phyloP scores from a whole-genome alignment of 1,139 yeast species.

The Magnusiomyces paraingens region DNA sequence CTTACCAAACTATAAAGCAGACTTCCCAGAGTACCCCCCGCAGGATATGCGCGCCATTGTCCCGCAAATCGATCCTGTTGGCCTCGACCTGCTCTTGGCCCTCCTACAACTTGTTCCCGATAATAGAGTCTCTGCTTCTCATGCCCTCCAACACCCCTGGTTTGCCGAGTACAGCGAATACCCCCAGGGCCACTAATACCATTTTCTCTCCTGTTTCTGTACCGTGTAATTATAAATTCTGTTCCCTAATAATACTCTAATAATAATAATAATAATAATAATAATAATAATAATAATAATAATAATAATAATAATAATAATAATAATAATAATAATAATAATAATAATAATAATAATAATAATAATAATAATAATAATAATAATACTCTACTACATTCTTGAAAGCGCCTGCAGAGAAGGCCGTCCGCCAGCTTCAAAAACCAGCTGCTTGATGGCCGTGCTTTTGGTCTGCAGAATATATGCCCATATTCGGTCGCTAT shows the following conservation, averaged over 20 bases:
- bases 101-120: conserved; percentile 91
- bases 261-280: too few relatives aligned
- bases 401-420: conserved; percentile 15
- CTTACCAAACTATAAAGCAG: conserved; percentile 76
- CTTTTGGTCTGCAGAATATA: not conserved
- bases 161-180: conserved; percentile 58
- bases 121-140: conserved; percentile 81
- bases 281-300: too few relatives aligned
- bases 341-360: too few relatives aligned
- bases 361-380: too few relatives aligned
- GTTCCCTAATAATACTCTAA: too few relatives aligned
- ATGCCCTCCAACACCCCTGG: conserved; percentile 94
- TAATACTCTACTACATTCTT: too few relatives aligned
- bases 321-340: too few relatives aligned
- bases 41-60: conserved; percentile 75
- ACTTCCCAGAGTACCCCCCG: conserved; percentile 72
- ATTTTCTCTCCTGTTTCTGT: too few relatives aligned
- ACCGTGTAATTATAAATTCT: too few relatives aligned
- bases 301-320: too few relatives aligned
- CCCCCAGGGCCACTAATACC: too few relatives aligned
- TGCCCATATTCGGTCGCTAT: conserved; percentile 2
- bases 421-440: conserved; percentile 12
- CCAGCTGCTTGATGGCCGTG: not conserved
- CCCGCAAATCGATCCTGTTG: conserved; percentile 71
- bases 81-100: conserved; percentile 69